These are phyloP conservation scores for Dactylellina drechsleri DNA, from an alignment of 2,329 filamentous ascomycete species.

Conservation along the genomic window DNA sequence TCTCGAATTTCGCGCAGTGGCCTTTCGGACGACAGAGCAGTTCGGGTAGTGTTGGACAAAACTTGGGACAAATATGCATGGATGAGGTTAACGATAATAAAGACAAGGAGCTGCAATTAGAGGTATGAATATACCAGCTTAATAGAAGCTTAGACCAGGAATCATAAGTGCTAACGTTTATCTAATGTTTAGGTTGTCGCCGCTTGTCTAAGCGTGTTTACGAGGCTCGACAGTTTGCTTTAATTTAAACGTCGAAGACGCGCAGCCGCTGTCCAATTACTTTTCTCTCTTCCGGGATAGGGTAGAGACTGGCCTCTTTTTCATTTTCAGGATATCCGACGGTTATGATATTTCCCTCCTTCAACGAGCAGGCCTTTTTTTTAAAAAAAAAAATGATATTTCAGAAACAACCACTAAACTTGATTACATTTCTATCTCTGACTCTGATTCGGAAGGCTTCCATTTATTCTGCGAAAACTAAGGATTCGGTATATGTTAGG, in stretches of 20 bases:
- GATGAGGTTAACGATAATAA: conserved; percentile 88
- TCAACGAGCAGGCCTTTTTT: conserved; percentile 50
- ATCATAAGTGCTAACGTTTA: neutral
- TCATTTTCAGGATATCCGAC: conserved; percentile 29
- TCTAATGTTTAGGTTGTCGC: conserved; percentile 74
- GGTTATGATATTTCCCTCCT: conserved; percentile 36
- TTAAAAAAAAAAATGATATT: conserved; percentile 40
- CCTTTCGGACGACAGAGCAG: conserved; percentile 88
- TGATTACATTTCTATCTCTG: conserved; percentile 17
- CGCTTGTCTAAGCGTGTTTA: conserved; percentile 96
- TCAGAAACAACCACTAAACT: conserved; percentile 14
- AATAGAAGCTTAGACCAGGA: neutral
- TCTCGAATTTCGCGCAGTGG: conserved; percentile 97
- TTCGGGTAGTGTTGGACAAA: conserved; percentile 85
- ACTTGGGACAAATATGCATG: conserved; percentile 83
- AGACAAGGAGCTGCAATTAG: conserved; percentile 94
- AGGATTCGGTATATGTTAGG: conserved; percentile 1
- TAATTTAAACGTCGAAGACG: conserved; percentile 62
- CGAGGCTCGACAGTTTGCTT: conserved; percentile 92
- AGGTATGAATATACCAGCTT: conserved; percentile 69
- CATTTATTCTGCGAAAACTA: conserved; percentile 3
- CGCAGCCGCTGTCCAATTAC: neutral
- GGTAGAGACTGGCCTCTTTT: conserved; percentile 2
- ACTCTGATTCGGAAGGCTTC: conserved; percentile 7
- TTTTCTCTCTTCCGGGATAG: conserved; percentile 18